These are phyloP conservation scores for Haplographium delicatum DNA, from an alignment of 495 filamentous ascomycete species.

Conservation along the genomic window DNA sequence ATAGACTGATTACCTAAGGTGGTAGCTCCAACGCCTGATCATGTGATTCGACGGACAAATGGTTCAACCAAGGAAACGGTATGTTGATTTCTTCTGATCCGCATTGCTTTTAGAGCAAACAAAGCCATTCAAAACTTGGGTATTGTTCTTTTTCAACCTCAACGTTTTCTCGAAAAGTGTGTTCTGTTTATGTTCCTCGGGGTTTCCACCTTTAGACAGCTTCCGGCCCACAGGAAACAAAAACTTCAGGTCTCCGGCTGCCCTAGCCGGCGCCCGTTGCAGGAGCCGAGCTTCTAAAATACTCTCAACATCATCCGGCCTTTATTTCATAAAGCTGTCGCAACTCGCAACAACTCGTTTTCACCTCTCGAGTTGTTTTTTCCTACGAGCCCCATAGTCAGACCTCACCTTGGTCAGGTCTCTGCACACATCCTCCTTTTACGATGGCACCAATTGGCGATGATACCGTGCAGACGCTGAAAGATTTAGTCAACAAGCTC, in stretches of 20 bases:
- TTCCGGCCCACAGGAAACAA: background rate
- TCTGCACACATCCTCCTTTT: background rate
- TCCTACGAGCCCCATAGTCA: background rate
- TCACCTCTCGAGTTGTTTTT: background rate
- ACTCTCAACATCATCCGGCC: conserved; percentile 10
- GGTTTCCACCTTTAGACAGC: background rate
- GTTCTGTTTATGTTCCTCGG: background rate
- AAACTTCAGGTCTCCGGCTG: background rate
- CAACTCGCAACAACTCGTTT: conserved; percentile 6
- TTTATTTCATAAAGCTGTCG: conserved; percentile 12
- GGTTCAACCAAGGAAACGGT: no score
- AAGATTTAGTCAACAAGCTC: conserved; percentile 73
- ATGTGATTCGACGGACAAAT: no score
- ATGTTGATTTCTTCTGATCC: no score
- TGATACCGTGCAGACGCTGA: conserved; percentile 66
- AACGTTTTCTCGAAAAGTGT: background rate
- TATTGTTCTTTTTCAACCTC: background rate
- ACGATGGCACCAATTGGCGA: conserved; percentile 84
- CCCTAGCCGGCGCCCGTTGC: background rate
- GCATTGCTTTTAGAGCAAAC: no score
- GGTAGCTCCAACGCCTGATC: background rate
- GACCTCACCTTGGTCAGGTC: conserved; percentile 26
- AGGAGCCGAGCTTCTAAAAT: conserved; percentile 1
- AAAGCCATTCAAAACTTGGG: background rate
- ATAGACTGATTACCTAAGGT: no score